These are phyloP conservation scores for Neodidymelliopsis sp. DNA, from an alignment of 2,329 filamentous ascomycete species.

Conservation along the genomic window DNA sequence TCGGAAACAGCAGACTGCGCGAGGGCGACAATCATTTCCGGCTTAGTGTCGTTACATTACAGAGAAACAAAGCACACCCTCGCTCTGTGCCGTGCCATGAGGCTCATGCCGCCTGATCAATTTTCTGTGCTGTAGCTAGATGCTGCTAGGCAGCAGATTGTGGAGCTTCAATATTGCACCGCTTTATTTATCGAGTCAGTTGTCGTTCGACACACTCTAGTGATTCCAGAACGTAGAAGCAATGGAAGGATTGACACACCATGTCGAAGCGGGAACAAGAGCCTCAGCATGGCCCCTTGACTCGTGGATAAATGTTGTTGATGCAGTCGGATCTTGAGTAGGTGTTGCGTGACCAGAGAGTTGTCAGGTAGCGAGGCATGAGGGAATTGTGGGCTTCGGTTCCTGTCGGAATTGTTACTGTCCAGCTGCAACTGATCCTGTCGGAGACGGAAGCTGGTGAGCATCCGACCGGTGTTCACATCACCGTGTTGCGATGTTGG, in stretches of 20 bases:
- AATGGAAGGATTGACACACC: slow-evolving; percentile 14
- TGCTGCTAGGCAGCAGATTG: slow-evolving; percentile 11
- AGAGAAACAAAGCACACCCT: slow-evolving; percentile 8
- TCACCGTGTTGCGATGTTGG: slow-evolving; percentile 1
- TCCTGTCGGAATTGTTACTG: slow-evolving; percentile 10
- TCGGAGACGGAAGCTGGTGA: background rate
- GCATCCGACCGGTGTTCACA: slow-evolving; percentile 2
- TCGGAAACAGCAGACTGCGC: slow-evolving; percentile 16
- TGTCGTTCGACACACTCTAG: slow-evolving; percentile 6
- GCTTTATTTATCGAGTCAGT: slow-evolving; percentile 18
- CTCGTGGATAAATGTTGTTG: slow-evolving; percentile 20
- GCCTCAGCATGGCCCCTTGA: slow-evolving; percentile 5
- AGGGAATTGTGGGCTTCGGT: slow-evolving; percentile 21
- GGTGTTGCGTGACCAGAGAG: slow-evolving; percentile 11
- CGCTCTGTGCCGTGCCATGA: slow-evolving; percentile 18
- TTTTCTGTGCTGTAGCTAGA: slow-evolving; percentile 12
- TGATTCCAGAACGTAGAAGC: slow-evolving; percentile 13
- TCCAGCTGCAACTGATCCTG: no score
- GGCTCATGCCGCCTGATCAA: slow-evolving; percentile 15
- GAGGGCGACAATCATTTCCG: slow-evolving; percentile 8
- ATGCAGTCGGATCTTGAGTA: slow-evolving; percentile 5
- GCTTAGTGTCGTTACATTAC: slow-evolving; percentile 12
- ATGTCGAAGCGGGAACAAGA: slow-evolving; percentile 10
- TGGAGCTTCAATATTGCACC: slow-evolving; percentile 18
- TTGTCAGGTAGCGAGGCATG: slow-evolving; percentile 7